Percentiles rank a stretch among this genome's conserved stretches.
Conservation (phyloP, 2,329 filamentous ascomycete species). For the Rhinocladiella mackenziei region DNA sequence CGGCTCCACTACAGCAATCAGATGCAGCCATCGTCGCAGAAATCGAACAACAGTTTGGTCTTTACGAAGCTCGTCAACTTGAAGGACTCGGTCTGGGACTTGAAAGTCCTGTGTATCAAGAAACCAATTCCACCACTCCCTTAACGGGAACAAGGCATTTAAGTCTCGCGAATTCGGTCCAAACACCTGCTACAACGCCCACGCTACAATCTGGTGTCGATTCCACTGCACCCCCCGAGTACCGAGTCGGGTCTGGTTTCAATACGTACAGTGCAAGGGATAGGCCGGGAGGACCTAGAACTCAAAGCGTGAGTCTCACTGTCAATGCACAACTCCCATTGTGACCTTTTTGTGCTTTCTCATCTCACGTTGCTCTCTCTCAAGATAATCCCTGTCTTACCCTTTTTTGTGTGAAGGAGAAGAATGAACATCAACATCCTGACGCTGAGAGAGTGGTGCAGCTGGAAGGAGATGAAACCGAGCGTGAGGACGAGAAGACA, state of each 20-base stretch:
- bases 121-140: slow-evolving; percentile 4
- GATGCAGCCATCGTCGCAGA: slow-evolving; percentile 23
- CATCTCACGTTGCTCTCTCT: slow-evolving; percentile 7
- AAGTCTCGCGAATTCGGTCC: slow-evolving; percentile 13
- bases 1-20: slow-evolving; percentile 9
- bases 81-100: slow-evolving; percentile 12
- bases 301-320: slow-evolving; percentile 22
- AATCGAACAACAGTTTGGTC: slow-evolving; percentile 25
- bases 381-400: slow-evolving; percentile 19
- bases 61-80: slow-evolving; percentile 20
- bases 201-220: slow-evolving; percentile 2
- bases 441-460: slow-evolving; percentile 14
- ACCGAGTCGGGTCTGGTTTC: slow-evolving; percentile 15
- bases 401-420: slow-evolving; percentile 18
- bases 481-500: slow-evolving; percentile 5
- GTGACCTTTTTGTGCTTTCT: slow-evolving; percentile 5
- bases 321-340: slow-evolving; percentile 5
- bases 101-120: slow-evolving; percentile 23
- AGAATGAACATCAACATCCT: background rate
- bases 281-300: slow-evolving; percentile 22
- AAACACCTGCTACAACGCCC: background rate
- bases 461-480: slow-evolving; percentile 7
- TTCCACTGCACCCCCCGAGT: slow-evolving; percentile 17
- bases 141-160: slow-evolving; percentile 17
- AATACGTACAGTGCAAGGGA: slow-evolving; percentile 19